These are phyloP conservation scores for Tetraselmis chui DNA, from an alignment of 139 green algal genomes.

Conservation along the genomic window DNA sequence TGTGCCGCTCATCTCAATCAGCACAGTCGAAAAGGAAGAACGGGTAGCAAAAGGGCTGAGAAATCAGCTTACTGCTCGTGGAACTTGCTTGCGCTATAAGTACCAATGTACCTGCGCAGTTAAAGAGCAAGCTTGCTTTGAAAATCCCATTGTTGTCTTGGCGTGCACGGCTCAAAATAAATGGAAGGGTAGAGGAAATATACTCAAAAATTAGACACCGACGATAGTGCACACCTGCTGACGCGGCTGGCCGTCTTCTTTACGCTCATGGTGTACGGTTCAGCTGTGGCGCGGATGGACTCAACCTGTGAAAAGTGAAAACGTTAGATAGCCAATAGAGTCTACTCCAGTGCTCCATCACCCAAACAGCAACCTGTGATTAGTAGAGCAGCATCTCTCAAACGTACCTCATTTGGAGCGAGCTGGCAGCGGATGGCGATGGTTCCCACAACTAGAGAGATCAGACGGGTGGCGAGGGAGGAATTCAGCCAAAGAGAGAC, in stretches of 20 bases:
- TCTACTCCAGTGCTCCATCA: no score
- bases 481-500: neutral
- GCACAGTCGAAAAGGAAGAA: no score
- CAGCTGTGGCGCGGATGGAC: neutral
- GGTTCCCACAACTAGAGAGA: neutral
- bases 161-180: neutral
- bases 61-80: neutral
- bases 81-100: neutral
- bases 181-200: neutral
- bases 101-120: neutral
- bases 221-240: neutral
- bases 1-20: no score
- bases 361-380: no score
- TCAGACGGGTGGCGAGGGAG: neutral
- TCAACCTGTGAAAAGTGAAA: no score
- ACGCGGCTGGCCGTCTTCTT: neutral
- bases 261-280: neutral
- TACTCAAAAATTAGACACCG: neutral
- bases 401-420: neutral
- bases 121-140: neutral
- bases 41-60: no score
- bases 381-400: no score
- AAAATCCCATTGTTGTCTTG: neutral
- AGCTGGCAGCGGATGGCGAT: neutral
- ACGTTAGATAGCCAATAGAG: no score